Percentiles rank a stretch among this genome's conserved stretches.
Conservation (phyloP, 2,329 filamentous ascomycete species). For the Pseudofabraea citricarpa region DNA sequence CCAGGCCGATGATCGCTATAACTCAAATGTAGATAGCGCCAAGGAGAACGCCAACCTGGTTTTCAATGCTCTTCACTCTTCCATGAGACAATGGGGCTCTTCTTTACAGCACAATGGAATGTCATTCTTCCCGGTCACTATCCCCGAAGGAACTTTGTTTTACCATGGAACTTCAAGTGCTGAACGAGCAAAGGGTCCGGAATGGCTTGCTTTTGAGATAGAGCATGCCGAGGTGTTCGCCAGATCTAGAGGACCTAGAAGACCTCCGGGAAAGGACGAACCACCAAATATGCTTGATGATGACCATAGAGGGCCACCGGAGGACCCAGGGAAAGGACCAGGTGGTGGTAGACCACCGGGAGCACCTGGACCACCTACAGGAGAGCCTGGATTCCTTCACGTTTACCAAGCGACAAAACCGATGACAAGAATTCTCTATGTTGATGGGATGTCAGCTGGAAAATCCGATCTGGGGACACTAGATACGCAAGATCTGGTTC, state of each 20-base stretch:
- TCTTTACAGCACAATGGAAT: conserved; percentile 71
- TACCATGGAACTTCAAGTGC: conserved; percentile 55
- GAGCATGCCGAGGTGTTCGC: conserved; percentile 67
- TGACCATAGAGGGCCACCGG: background rate
- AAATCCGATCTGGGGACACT: conserved; percentile 63
- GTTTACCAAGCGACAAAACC: conserved; percentile 55
- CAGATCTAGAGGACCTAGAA: conserved; percentile 5
- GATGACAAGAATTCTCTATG: conserved; percentile 56
- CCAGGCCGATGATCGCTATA: background rate
- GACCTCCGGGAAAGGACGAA: conserved; percentile 1
- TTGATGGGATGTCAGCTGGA: conserved; percentile 66
- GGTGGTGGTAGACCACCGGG: conserved; percentile 8
- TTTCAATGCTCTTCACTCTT: conserved; percentile 68
- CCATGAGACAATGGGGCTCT: conserved; percentile 69
- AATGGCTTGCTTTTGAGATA: conserved; percentile 73
- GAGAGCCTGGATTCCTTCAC: conserved; percentile 54
- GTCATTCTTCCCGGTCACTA: conserved; percentile 59
- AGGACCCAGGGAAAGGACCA: background rate
- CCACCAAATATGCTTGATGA: conserved; percentile 5
- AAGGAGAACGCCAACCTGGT: conserved; percentile 52
- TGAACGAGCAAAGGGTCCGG: conserved; percentile 44
- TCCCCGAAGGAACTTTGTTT: conserved; percentile 58
- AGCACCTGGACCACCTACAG: background rate
- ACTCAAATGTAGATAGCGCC: conserved; percentile 13
- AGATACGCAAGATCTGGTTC: conserved; percentile 60